These are phyloP conservation scores for Malus hybrid DNA, from an alignment of 331 rosid genomes.

Conservation along the genomic window DNA sequence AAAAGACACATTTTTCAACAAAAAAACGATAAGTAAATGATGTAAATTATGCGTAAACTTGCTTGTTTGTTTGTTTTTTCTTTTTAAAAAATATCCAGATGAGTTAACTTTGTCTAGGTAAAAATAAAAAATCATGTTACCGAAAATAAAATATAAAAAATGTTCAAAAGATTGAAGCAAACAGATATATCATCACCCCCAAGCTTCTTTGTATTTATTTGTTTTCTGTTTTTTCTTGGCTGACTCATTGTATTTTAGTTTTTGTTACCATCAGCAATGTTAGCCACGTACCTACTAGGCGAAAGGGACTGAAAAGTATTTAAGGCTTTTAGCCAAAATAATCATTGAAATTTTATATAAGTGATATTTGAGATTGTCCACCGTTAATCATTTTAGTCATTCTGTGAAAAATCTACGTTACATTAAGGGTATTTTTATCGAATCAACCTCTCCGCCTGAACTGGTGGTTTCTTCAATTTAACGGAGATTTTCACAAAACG, in stretches of 20 bases:
- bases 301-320: neutral
- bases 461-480: no score
- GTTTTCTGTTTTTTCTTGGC: neutral
- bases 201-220: neutral
- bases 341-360: neutral
- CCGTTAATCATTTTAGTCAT: no score
- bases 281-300: neutral
- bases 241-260: neutral
- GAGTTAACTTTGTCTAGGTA: no score
- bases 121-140: neutral
- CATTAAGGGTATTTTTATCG: no score
- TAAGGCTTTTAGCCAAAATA: neutral
- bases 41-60: no score
- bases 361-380: fast-evolving
- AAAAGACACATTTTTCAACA: no score
- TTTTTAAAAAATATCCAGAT: no score
- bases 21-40: no score
- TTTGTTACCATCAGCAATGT: neutral
- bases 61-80: no score
- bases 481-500: no score
- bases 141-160: neutral
- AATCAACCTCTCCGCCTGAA: no score
- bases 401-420: fast-evolving
- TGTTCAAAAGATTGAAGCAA: neutral
- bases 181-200: neutral